These are phyloP conservation scores for Auricularia sp. DNA, from an alignment of 768 basidiomycete species.

Conservation along the genomic window DNA sequence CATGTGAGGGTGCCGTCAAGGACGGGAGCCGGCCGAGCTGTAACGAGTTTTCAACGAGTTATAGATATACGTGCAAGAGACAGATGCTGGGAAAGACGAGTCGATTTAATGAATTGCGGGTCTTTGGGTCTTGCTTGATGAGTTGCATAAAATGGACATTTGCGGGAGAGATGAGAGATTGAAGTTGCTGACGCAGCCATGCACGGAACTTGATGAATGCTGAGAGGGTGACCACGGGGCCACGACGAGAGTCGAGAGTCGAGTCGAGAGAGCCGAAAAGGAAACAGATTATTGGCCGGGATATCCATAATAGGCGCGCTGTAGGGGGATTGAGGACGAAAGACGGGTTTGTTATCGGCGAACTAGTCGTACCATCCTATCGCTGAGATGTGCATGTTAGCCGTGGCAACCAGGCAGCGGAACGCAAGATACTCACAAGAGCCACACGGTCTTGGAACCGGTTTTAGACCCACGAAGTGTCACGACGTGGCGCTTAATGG, in stretches of 20 bases:
- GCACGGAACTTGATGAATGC: too few relatives aligned
- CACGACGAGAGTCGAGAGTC: background rate
- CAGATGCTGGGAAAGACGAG: background rate
- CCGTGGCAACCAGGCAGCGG: constrained; percentile 3
- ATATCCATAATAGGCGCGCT: constrained; percentile 57
- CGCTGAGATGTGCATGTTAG: constrained; percentile 24
- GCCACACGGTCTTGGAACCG: constrained; percentile 85
- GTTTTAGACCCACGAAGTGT: constrained; percentile 87
- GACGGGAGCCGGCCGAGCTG: background rate
- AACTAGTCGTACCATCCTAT: constrained; percentile 39
- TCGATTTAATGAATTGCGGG: background rate
- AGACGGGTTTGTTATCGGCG: background rate
- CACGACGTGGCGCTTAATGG: constrained; percentile 79
- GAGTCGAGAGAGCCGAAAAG: background rate
- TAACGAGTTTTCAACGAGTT: background rate
- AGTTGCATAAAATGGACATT: background rate
- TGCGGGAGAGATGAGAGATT: too few relatives aligned
- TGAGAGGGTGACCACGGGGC: background rate
- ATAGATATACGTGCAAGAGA: background rate
- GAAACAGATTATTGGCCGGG: background rate
- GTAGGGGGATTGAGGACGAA: constrained; percentile 13
- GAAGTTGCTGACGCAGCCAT: too few relatives aligned
- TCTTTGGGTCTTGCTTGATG: background rate
- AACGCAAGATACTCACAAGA: constrained; percentile 42
- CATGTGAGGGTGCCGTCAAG: background rate